Evolutionary conservation across 2,329 filamentous ascomycete species (phyloP).

Genomic region (Colletotrichum sp.): DNA sequence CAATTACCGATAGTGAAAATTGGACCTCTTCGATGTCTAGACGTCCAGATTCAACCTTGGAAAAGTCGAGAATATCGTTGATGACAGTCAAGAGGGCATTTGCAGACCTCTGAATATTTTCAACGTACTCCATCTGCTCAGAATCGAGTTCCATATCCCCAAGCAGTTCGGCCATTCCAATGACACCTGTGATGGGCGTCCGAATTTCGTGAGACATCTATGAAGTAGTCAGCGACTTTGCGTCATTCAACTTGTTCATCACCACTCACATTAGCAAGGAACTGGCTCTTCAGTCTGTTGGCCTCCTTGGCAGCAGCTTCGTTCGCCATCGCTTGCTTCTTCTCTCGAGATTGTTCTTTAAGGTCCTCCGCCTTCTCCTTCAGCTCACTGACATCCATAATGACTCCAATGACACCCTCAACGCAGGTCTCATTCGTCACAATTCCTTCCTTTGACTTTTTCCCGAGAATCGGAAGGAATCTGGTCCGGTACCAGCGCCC

Average conservation of each 20-base stretch:
- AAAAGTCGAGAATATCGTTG: slow-evolving; percentile 91
- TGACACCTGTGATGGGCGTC: slow-evolving; percentile 80
- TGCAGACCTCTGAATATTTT: slow-evolving; percentile 80
- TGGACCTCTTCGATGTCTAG: slow-evolving; percentile 82
- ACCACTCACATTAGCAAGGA: slow-evolving; percentile 66
- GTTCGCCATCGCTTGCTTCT: slow-evolving; percentile 73
- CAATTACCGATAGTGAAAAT: slow-evolving; percentile 75
- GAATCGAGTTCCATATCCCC: slow-evolving; percentile 70
- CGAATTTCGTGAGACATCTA: slow-evolving; percentile 81
- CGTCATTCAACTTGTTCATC: background rate
- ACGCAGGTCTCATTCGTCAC: slow-evolving; percentile 53
- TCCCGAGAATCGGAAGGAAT: slow-evolving; percentile 69
- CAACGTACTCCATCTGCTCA: slow-evolving; percentile 77
- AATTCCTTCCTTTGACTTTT: slow-evolving; percentile 57
- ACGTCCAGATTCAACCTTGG: slow-evolving; percentile 80
- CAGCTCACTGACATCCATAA: slow-evolving; percentile 79
- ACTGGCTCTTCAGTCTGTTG: slow-evolving; percentile 80
- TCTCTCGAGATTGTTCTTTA: slow-evolving; percentile 70
- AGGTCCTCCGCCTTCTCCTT: slow-evolving; percentile 69
- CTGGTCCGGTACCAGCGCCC: slow-evolving; percentile 75
- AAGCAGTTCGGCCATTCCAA: slow-evolving; percentile 80
- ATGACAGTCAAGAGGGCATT: slow-evolving; percentile 86
- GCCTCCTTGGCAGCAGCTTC: slow-evolving; percentile 82
- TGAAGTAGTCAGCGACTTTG: background rate
- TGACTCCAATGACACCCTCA: slow-evolving; percentile 78